Evolutionary conservation across 192 early-diverging fungal species (phyloP), one percentile per base, ranked within the genome.

Genomic region (Diversispora epigaea): DNA sequence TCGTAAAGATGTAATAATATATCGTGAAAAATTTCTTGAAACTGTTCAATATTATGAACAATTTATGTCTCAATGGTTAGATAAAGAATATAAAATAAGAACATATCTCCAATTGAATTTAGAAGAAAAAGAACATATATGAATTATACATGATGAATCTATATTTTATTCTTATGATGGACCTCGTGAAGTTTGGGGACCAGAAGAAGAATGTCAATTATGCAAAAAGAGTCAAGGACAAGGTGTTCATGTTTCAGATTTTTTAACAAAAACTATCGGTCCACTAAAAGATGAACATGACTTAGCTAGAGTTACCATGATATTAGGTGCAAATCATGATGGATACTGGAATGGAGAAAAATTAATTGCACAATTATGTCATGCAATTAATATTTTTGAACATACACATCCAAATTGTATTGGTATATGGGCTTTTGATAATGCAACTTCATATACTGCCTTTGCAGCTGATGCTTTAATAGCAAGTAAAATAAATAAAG

Each of bases 381-480:
- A 39, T 39, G 22, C 61, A 63, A 63, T 63, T 6, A 6, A 4
- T 39, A 63, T 63, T 10, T 63, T 63, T 39, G 61, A 63, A 63
- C 7, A 15, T 6, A 63, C 61, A 63, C 61, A 63, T 43, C 15
- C 40, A 12, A 15, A 15, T 39, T 6, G 5, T 63, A 63, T 63
- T n/a, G n/a, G n/a, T n/a, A n/a, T n/a, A n/a, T n/a, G n/a, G n/a
- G n/a, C n/a, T n/a, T n/a, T n/a, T n/a, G 5, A 15, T 0, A 63
- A 44, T 63, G 8, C 61, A 39, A 63, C 40, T 39, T 12, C 15
- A 6, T 19, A 68, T 47, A 49, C 45, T 6, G 66, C 66, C 5
- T 68, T 47, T 45, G 66, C 66, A 19, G 4, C 3, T 0, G 4
- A 68, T 68, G n/a, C 44, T 6, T 9, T 49, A 9, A 14, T 47